Evolutionary conservation across 805 yeast genomes (phyloP), one percentile per base, ranked within the genome.

Genomic region (Candida vaughaniae): DNA sequence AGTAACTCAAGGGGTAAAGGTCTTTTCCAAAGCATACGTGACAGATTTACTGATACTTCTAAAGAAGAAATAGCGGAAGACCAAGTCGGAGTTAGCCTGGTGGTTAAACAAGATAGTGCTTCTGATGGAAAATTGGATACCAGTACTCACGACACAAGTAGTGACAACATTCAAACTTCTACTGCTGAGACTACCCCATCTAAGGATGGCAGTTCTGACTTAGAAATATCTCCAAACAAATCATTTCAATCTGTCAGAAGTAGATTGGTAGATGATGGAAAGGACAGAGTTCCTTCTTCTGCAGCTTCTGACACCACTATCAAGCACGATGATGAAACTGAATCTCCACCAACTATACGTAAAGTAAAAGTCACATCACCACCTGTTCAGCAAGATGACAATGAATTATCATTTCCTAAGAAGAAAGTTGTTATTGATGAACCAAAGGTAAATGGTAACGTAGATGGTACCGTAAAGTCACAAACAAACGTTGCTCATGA

Each of bases 131-230:
- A 31, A 15, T 36, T 27, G 15, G 37, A 40, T 26, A 14, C 32
- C 25, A 33, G 36, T 26, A 18, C 22, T 18, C 32, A 28, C 20
- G 56, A 51, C 22, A 39, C 43, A 10, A 46, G 55, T 36, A 51
- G 48, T 33, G 58, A 52, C 11, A 28, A 35, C 35, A 18, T 33
- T 9, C 32, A 26, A 14, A 31, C 45, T 1, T 48, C 58, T 9
- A 57, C 60, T n/a, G 60, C 60, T n/a, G 64, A 58, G 43, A 58
- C 62, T 11, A 53, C 64, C 2, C 62, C 62, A 14, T 44, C 58
- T 5, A 53, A 53, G 30, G 60, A 52, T 17, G 36, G 22, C 12
- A 47, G 40, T 10, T 37, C 35, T 5, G 39, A 34, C n/a, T 17
- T 35, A 5, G 46, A 41, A 12, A 16, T 30, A 6, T 28, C 42